Base-by-base conservation (phyloP, 2,329 filamentous ascomycete species). In the Neonectria punicea region DNA sequence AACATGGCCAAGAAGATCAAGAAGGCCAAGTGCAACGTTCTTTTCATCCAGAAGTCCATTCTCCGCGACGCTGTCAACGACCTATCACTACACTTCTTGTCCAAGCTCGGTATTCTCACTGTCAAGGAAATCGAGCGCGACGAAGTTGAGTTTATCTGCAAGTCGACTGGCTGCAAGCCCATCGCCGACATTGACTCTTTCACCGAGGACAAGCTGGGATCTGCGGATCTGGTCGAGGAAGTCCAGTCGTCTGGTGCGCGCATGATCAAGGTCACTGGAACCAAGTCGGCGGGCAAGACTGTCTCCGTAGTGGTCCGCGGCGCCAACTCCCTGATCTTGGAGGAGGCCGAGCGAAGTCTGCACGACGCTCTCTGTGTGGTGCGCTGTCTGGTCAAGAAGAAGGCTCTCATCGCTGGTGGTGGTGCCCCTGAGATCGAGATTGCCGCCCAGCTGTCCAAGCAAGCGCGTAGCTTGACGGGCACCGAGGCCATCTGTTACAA, bases 1-100 rank as follows among this genome's bases (percentile, higher is more conserved):
- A 98, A 98, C 86, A 93, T 99, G 89, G 94, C 97, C 78, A 98
- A 99, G 89, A 99, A 98, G 88, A 99, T 99, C 82, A 98, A 98
- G 85, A 99, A 98, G 87, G 94, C 96, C 73, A 99, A 98, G 86
- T 99, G 96, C 85, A 99, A 99, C 76, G 96, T 99, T 47, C 90
- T 98, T 49, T 86, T 99, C 72, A 98, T 99, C 74, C 96, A 99
- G 79, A 99, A 99, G 84, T 98, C 95, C 14, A 99, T 99, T 74
- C 89, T 99, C 64, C 91, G 96, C 74, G 96, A 99, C 76, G 96
- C 96, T 39, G 94, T 99, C 80, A 99, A 99, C 84, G 96, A 99
- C 75, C 87, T 99, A 63, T 97, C 93, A 67, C 88, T 99, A 70
- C 96, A 99, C 84, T 99, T 99, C 87, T 87, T 99, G 70, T 93